Evolutionary conservation across 2,329 filamentous ascomycete species (phyloP).

Genomic region (Myriosclerotinia curreyana): DNA sequence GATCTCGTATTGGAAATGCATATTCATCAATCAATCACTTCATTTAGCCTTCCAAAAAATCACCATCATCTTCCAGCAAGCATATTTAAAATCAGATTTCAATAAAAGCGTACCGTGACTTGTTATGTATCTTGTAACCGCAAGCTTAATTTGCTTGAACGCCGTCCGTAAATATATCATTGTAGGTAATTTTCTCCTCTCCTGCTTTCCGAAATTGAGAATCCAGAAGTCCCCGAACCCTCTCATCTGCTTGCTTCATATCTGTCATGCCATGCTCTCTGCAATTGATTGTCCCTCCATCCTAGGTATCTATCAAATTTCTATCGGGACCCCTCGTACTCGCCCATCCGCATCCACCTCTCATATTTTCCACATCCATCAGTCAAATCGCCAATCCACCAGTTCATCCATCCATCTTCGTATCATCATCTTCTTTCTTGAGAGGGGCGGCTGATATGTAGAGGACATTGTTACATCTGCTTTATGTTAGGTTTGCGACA

Average conservation of each 20-base stretch:
- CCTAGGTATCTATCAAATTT: constrained; percentile 13
- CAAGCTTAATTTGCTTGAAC: constrained; percentile 31
- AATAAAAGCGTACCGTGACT: constrained; percentile 6
- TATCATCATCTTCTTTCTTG: constrained; percentile 49
- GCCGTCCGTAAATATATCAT: constrained; percentile 33
- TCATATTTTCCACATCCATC: constrained; percentile 19
- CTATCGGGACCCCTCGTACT: not conserved
- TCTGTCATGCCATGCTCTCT: not conserved
- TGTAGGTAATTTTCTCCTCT: constrained; percentile 20
- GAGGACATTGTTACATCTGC: constrained; percentile 92
- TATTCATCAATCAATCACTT: not conserved
- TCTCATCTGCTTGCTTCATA: not conserved
- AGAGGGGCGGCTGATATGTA: constrained; percentile 70
- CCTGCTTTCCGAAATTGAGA: not conserved
- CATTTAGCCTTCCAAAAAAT: not conserved
- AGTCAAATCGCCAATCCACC: not conserved
- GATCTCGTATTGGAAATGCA: not conserved
- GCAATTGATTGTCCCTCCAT: not conserved
- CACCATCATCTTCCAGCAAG: not conserved
- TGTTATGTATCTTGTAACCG: constrained; percentile 2
- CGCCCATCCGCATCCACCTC: not conserved
- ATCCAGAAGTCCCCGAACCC: not conserved
- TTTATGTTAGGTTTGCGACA: constrained; percentile 16
- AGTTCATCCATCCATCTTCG: constrained; percentile 53
- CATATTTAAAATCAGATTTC: not conserved